Evolutionary conservation across 2,329 filamentous ascomycete genomes (phyloP).

Genomic region (Neonectria faginata): DNA sequence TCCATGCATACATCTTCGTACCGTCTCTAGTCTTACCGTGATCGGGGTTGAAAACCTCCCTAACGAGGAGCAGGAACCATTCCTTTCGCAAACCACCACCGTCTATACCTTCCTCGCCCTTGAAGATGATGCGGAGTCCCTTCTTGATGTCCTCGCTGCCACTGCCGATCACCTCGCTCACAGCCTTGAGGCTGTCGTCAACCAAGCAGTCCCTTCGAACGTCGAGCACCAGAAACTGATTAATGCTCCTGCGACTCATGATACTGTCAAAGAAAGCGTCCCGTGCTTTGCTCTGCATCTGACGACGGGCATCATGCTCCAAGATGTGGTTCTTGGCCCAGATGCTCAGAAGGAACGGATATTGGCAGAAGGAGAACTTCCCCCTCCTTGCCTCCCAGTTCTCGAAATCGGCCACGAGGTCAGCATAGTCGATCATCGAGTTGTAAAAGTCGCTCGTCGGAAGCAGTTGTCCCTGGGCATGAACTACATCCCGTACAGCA

Average conservation of each 20-base stretch:
- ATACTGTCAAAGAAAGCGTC: conserved; percentile 94
- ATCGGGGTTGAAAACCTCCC: conserved; percentile 91
- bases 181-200: conserved; percentile 85
- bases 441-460: conserved; percentile 90
- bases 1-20: background rate
- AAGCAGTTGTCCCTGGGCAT: conserved; percentile 72
- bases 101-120: conserved; percentile 91
- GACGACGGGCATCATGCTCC: conserved; percentile 86
- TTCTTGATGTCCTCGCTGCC: conserved; percentile 91
- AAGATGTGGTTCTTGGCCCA: conserved; percentile 92
- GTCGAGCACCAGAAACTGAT: conserved; percentile 81
- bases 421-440: conserved; percentile 85
- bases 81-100: conserved; percentile 91
- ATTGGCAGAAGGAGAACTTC: conserved; percentile 91
- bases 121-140: conserved; percentile 84
- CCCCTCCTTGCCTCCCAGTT: conserved; percentile 81
- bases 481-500: conserved; percentile 41
- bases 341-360: conserved; percentile 91
- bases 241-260: conserved; percentile 77
- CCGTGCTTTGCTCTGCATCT: conserved; percentile 89
- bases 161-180: conserved; percentile 86
- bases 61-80: conserved; percentile 89
- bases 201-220: conserved; percentile 88
- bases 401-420: conserved; percentile 87
- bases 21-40: conserved; percentile 71